A percentile compares a stretch with the other conserved stretches of the same genome.
Conservation (phyloP, 176 grass and related monocot species). For the Hordeum vulgare region MorexV3_pseudomolecules_assembly NC_058520.1:495122734-495123233, state of each 20-base stretch:
- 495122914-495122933: background rate
- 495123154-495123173: conserved; percentile 12
- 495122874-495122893: background rate
- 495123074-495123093: conserved; percentile 12
- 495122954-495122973: conserved; percentile 24
- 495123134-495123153: background rate
- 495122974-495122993: conserved; percentile 36
- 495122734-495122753: background rate
- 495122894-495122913: conserved; percentile 34
- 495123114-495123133: too few relatives aligned
- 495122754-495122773: conserved; percentile 1
- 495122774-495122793: background rate
- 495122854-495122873: background rate
- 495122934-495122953: background rate
- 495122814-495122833: background rate
- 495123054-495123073: conserved; percentile 23
- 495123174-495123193: background rate
- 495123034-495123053: background rate
- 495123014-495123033: background rate
- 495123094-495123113: background rate
- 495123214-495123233: conserved; percentile 28
- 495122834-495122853: background rate
- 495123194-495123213: conserved; percentile 1
- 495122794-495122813: background rate
- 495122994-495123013: background rate